Evolutionary conservation across 345 rosid species (phyloP).

Genomic region (Abelmoschus esculentus): DNA sequence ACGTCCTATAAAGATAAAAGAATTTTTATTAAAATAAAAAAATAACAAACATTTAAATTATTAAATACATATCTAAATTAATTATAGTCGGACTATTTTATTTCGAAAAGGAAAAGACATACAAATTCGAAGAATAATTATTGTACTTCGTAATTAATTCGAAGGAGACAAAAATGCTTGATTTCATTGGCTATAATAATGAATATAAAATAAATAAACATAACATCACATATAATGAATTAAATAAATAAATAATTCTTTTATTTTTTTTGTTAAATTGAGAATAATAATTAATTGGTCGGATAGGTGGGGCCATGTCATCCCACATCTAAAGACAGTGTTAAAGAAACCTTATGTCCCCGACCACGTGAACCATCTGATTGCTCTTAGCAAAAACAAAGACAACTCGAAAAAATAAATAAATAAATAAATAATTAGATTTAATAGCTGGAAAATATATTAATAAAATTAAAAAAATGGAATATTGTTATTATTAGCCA

Average conservation of each 20-base stretch:
- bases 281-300: not conserved
- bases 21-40: too few species aligned
- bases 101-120: too few species aligned
- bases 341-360: not conserved
- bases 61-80: too few species aligned
- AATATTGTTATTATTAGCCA: not conserved
- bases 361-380: slow-evolving; percentile 17
- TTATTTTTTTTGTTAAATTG: too few species aligned
- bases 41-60: too few species aligned
- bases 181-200: too few species aligned
- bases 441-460: not conserved
- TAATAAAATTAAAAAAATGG: not conserved
- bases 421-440: not conserved
- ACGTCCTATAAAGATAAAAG: too few species aligned
- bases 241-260: not conserved
- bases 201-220: too few species aligned
- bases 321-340: not conserved
- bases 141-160: too few species aligned
- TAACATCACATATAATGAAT: not conserved
- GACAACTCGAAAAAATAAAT: slow-evolving; percentile 9
- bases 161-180: too few species aligned
- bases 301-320: not conserved
- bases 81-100: too few species aligned
- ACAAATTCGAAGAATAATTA: too few species aligned
- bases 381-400: not conserved